Percentiles rank a stretch among this genome's conserved stretches.
Conservation (phyloP, 805 yeast genomes). For the Vanderwaltozyma polyspora region DNA sequence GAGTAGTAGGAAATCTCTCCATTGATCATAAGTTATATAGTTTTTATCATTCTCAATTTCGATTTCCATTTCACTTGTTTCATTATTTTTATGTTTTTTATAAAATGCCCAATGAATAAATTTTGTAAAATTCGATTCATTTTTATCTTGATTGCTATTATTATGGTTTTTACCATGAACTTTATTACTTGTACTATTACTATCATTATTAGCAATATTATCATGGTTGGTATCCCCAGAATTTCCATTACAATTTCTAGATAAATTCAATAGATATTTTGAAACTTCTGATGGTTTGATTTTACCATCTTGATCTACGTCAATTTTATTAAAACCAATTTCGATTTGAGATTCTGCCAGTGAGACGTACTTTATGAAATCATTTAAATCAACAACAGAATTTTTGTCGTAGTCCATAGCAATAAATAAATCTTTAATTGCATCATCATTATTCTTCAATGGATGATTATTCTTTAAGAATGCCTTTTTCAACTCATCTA, state of each 20-base stretch:
- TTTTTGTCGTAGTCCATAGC: constrained; percentile 52
- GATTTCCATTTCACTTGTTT: constrained; percentile 1
- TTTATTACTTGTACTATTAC: neutral
- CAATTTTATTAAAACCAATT: constrained; percentile 57
- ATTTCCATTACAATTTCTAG: neutral
- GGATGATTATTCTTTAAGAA: constrained; percentile 49
- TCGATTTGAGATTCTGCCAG: constrained; percentile 63
- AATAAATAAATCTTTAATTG: constrained; percentile 45
- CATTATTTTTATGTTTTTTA: constrained; percentile 3
- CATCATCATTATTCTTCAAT: constrained; percentile 45
- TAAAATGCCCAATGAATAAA: constrained; percentile 26
- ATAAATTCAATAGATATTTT: constrained; percentile 38
- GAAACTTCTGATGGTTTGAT: constrained; percentile 56
- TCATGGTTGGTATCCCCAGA: neutral
- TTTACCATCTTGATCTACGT: constrained; percentile 61
- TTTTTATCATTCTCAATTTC: constrained; percentile 35
- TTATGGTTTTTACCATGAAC: neutral
- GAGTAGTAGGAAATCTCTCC: constrained; percentile 69
- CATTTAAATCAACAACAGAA: constrained; percentile 46
- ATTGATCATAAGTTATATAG: constrained; percentile 70
- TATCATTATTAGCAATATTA: neutral
- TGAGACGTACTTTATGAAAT: constrained; percentile 52
- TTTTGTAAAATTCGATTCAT: constrained; percentile 7
- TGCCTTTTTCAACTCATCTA: constrained; percentile 29
- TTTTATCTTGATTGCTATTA: no score